These are phyloP conservation scores for Apiospora sp. DNA, from an alignment of 2,329 filamentous ascomycete species.

Conservation along the genomic window DNA sequence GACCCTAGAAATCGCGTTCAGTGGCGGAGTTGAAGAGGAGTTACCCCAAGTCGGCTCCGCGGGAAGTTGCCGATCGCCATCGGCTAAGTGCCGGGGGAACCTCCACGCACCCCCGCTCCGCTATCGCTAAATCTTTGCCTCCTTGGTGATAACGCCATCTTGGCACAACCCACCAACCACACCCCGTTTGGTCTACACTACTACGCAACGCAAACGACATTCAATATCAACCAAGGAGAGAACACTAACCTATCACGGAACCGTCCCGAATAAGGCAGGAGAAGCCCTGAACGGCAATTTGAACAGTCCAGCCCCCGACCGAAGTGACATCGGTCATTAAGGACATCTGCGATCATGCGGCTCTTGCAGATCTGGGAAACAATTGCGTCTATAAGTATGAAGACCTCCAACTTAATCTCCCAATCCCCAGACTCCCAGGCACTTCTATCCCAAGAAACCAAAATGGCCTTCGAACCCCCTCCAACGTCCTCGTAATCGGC, in stretches of 20 bases:
- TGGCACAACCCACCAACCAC: not conserved
- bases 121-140: not conserved
- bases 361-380: not conserved
- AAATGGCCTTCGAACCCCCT: slow-evolving; percentile 11
- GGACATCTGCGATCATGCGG: not conserved
- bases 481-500: slow-evolving; percentile 37
- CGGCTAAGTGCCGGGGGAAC: not conserved
- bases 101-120: slow-evolving; percentile 8
- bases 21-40: not conserved
- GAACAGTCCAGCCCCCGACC: not conserved
- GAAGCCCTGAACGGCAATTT: not conserved
- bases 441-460: not conserved
- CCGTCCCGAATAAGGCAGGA: not conserved
- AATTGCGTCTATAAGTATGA: not conserved
- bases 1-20: not conserved
- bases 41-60: not conserved
- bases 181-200: not conserved
- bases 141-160: slow-evolving; percentile 9
- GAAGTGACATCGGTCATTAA: not conserved
- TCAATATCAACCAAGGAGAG: not conserved
- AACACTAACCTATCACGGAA: not conserved
- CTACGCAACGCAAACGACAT: no score
- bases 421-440: not conserved
- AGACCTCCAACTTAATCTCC: not conserved
- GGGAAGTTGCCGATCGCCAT: not conserved